Evolutionary conservation across 2,329 filamentous ascomycete species (phyloP).

Genomic region (Cladophialophora immunda): DNA sequence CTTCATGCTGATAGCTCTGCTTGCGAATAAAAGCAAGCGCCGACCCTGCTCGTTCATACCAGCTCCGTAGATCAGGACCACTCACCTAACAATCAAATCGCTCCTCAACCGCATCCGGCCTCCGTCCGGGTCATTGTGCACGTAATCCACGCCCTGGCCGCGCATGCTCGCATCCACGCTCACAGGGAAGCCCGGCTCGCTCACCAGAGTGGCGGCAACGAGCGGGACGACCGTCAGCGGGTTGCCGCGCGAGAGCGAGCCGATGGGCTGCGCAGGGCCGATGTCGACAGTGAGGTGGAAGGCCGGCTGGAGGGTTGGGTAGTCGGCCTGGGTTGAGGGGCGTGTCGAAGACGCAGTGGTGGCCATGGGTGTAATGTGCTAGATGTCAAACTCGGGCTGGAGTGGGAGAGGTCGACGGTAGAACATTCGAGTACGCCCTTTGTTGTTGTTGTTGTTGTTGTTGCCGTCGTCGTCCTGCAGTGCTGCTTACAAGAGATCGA

Average conservation of each 20-base stretch:
- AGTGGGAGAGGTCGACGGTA: neutral
- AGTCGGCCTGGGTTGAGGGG: slow-evolving; percentile 45
- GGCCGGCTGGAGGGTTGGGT: slow-evolving; percentile 51
- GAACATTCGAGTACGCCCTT: neutral
- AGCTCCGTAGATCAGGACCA: slow-evolving; percentile 3
- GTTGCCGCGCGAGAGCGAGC: slow-evolving; percentile 48
- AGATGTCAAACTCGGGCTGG: neutral
- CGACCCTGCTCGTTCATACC: neutral
- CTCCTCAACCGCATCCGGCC: slow-evolving; percentile 52
- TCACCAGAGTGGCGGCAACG: slow-evolving; percentile 48
- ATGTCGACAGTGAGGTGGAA: slow-evolving; percentile 50
- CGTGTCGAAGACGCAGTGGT: slow-evolving; percentile 11
- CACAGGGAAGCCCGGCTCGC: slow-evolving; percentile 48
- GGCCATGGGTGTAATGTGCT: neutral
- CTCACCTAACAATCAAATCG: slow-evolving; percentile 52
- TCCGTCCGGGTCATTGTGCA: slow-evolving; percentile 51
- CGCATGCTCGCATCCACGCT: slow-evolving; percentile 49
- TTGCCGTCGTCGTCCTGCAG: too few species aligned
- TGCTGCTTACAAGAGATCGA: too few species aligned
- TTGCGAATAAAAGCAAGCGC: too few species aligned
- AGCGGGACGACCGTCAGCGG: slow-evolving; percentile 52
- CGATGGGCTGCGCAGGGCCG: slow-evolving; percentile 14
- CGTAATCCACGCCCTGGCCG: slow-evolving; percentile 53
- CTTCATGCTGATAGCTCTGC: neutral
- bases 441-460: too few species aligned